Conservation (phyloP, 1,284 basidiomycete genomes). For the Leccinum pachyderme region DNA sequence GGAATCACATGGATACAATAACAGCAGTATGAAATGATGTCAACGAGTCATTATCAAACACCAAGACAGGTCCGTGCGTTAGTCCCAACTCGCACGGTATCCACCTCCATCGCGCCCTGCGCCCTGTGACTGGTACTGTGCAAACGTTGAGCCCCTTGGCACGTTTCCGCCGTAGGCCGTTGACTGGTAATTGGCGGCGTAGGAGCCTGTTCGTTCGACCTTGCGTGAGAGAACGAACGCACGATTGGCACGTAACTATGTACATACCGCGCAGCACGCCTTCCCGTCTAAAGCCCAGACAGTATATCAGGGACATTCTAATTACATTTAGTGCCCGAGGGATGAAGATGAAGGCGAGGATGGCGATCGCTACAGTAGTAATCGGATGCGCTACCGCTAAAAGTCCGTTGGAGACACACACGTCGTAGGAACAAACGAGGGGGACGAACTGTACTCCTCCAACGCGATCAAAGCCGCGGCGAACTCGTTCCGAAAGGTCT, state of each 20-base stretch:
- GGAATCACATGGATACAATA: neutral
- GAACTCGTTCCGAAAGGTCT: conserved; percentile 24
- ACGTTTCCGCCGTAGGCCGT: conserved; percentile 22
- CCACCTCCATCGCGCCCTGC: conserved; percentile 1
- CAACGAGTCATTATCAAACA: neutral
- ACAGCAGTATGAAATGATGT: neutral
- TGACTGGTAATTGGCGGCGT: conserved; percentile 20
- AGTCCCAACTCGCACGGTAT: conserved; percentile 4
- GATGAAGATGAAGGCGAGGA: conserved; percentile 17
- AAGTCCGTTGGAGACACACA: neutral
- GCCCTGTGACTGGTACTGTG: conserved; percentile 11
- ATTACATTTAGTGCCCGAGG: neutral
- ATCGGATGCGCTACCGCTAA: conserved; percentile 16
- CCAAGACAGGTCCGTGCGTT: neutral
- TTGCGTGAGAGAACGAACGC: neutral
- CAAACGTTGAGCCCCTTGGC: conserved; percentile 9
- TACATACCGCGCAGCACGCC: conserved; percentile 16
- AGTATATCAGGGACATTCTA: neutral
- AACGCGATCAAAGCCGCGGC: conserved; percentile 9
- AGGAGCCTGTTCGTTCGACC: conserved; percentile 6
- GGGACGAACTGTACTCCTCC: conserved; percentile 19
- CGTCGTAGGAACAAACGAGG: neutral
- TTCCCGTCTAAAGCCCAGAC: neutral
- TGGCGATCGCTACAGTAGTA: conserved; percentile 4
- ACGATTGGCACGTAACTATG: neutral